phyloP scores from a whole-genome alignment of 768 basidiomycete genomes.

The Serpula lacrymans region DNA sequence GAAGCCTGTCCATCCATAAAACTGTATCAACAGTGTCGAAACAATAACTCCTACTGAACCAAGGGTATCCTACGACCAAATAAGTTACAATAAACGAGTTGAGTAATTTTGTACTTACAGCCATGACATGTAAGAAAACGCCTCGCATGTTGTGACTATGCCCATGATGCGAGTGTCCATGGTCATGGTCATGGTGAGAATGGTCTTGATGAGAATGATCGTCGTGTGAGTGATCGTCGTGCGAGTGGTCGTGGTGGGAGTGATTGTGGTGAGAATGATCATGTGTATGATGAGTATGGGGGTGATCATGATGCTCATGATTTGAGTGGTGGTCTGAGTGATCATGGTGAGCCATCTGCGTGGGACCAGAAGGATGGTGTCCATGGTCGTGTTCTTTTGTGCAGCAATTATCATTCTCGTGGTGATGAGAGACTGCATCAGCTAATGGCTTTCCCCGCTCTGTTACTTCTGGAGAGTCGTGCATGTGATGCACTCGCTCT shows the following conservation, averaged over 20 bases:
- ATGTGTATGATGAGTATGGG: slow-evolving; percentile 28
- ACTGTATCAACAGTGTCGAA: slow-evolving; percentile 91
- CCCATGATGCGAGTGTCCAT: slow-evolving; percentile 62
- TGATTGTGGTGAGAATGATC: slow-evolving; percentile 14
- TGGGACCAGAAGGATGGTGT: slow-evolving; percentile 18
- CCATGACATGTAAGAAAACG: slow-evolving; percentile 97
- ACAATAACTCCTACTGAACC: slow-evolving; percentile 98
- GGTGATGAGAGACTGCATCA: no score
- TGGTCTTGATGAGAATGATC: slow-evolving; percentile 15
- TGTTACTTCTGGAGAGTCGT: no score
- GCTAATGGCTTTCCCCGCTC: no score
- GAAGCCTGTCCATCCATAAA: slow-evolving; percentile 98
- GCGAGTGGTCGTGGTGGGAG: slow-evolving; percentile 22
- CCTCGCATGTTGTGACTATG: slow-evolving; percentile 99
- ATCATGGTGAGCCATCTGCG: slow-evolving; percentile 28
- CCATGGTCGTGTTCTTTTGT: slow-evolving; percentile 4
- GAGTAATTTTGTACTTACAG: no score
- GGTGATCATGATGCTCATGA: slow-evolving; percentile 18
- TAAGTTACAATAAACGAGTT: background rate
- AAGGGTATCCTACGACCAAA: slow-evolving; percentile 71
- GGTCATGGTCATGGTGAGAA: slow-evolving; percentile 45
- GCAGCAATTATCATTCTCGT: no score
- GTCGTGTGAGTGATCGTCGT: slow-evolving; percentile 10
- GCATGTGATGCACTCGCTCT: no score
- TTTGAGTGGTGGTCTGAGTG: slow-evolving; percentile 28